Base-by-base conservation (phyloP, 768 basidiomycete species). In the Russula dissimulans region DNA sequence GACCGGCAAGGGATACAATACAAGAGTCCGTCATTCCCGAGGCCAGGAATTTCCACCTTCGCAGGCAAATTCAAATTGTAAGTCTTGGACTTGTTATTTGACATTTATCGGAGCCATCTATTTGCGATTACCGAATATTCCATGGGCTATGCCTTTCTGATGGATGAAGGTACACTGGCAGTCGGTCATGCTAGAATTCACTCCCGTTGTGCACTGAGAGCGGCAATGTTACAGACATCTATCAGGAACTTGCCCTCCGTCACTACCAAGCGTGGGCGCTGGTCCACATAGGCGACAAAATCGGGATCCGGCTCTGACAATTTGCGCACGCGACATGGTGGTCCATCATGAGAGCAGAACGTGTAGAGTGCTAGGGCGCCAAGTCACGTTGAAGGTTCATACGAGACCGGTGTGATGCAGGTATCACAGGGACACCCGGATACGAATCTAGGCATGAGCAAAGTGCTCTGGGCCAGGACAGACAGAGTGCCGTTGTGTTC, bases 251-350 rank as follows among this genome's bases (percentile, higher is more conserved):
- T 26, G 22, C 22, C 22, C 22, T 26, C 22, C 22, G 22, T 26
- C 22, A 42, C 11, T 14, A 1, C 1, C 10, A 7, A 1, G 15
- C 6, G 31, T 32, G 34, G 36, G 17, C 15, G 26, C 57, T 52
- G 26, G 39, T 53, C 26, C 26, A 46, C 38, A 15, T 38, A 39
- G n/a, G 43, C 36, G 29, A 43, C 15, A 44, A 59, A 26, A 36
- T 59, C 44, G n/a, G 51, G 43, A 52, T 59, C 58, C 15, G n/a
- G 51, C 5, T 39, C 26, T 47, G 51, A 39, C 57, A 52, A 18
- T 32, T 58, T 26, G 34, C 14, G 42, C 32, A 15, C 44, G 39
- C 10, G 56, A 57, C 47, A 57, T 57, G 29, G 47, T 10, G 14
- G 45, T 39, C 14, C 55, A 26, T 7, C 55, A 26, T 7, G 48